Evolutionary conservation across 768 basidiomycete species (phyloP), one percentile per base, ranked within the genome.

Genomic region (Boletus tomentosulus): DNA sequence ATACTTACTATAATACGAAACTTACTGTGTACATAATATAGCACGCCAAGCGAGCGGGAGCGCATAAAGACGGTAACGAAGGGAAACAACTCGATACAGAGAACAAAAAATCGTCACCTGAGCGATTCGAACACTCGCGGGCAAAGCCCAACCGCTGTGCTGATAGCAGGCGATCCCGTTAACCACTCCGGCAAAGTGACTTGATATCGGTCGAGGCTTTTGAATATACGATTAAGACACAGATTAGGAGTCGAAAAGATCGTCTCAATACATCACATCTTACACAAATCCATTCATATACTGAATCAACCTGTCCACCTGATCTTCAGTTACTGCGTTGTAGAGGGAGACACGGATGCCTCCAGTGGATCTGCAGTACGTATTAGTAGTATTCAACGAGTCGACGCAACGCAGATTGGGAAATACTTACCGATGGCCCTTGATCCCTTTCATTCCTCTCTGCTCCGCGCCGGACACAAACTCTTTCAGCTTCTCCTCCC

Each of bases 101-200:
- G 9, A 11, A 44, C 19, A 50, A 78, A 77, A 76, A 72, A 69
- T 42, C 78, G 78, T 78, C 77, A 78, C 78, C 78, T 80, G 76
- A 70, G 78, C 77, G 78, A 79, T 79, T 79, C 78, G 79, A 79
- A 79, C 79, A 77, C 78, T 70, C 78, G 78, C 78, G 78, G 73
- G 76, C 78, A 80, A 77, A 79, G 79, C 76, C 72, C 78, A 79
- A 78, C 77, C 78, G 78, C 78, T 80, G 27, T 48, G 59, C 69
- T 67, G 48, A 43, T 85, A 85, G 84, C 84, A 86, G 84, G 84
- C 84, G 81, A 84, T 85, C 84, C 83, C 84, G 84, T 89, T 90
- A 89, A 90, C 87, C 87, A 89, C 88, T 90, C 87, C 87, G 87
- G 87, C 87, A 90, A 89, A 88, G 87, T 87, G 85, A 87, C 85